A percentile compares a stretch with the other conserved stretches of the same genome.
Conservation (phyloP, 176 grass and related monocot species). For the Elymus sibiricus region DNA sequence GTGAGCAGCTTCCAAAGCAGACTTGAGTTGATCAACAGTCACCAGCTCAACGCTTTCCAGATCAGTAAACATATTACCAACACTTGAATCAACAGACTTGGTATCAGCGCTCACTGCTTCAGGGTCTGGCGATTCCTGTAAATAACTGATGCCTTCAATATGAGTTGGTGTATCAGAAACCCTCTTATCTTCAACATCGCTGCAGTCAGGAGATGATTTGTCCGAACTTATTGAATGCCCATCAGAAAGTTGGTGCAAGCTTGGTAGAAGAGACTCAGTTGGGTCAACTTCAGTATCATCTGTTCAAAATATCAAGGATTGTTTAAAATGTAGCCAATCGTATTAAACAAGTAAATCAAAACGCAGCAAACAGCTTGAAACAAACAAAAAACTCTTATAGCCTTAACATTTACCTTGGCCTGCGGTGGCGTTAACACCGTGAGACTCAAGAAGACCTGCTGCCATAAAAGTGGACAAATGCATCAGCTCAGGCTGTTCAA, state of each 20-base stretch:
- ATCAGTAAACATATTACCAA: conserved; percentile 48
- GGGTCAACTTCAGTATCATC: conserved; percentile 35
- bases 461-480: not conserved
- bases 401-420: conserved; percentile 31
- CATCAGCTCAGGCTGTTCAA: conserved; percentile 25
- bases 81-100: conserved; percentile 57
- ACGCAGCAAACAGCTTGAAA: not conserved
- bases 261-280: conserved; percentile 27
- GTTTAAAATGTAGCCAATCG: not conserved
- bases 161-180: conserved; percentile 37
- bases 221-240: conserved; percentile 32
- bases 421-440: not conserved
- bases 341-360: conserved; percentile 19
- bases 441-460: conserved; percentile 3
- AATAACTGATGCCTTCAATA: conserved; percentile 38
- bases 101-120: conserved; percentile 36
- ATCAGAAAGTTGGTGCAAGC: conserved; percentile 26
- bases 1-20: conserved; percentile 55
- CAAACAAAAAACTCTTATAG: not conserved
- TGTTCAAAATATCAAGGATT: conserved; percentile 25
- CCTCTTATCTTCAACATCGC: conserved; percentile 47
- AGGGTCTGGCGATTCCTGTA: conserved; percentile 47
- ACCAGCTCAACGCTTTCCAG: conserved; percentile 49
- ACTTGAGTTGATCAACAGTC: conserved; percentile 64
- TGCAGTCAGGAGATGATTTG: conserved; percentile 29